Conservation (phyloP, 2,329 filamentous ascomycete genomes). For the Ascocoryne sarcoides region DNA sequence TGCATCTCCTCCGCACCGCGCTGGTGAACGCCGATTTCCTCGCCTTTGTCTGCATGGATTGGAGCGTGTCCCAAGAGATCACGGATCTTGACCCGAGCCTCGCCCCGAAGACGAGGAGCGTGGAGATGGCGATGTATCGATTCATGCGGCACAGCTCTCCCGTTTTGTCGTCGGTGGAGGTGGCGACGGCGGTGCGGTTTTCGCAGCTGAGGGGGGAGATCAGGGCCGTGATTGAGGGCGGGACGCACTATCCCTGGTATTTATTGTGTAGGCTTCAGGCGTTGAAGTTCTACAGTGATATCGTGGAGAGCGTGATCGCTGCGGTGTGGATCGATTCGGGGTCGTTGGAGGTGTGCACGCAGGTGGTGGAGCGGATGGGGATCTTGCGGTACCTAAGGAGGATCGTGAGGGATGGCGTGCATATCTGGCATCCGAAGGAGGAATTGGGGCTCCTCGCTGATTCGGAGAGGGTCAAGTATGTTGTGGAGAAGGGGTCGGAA, state of each 20-base stretch:
- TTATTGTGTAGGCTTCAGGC: constrained; percentile 55
- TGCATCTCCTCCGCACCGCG: constrained; percentile 69
- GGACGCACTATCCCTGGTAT: constrained; percentile 65
- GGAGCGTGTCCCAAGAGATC: constrained; percentile 30
- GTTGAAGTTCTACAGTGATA: constrained; percentile 74
- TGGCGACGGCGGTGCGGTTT: constrained; percentile 13
- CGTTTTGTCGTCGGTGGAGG: constrained; percentile 40
- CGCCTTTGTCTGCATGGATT: constrained; percentile 63
- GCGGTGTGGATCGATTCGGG: constrained; percentile 79
- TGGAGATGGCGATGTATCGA: constrained; percentile 44
- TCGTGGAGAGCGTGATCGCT: constrained; percentile 73
- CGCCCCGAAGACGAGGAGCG: not conserved
- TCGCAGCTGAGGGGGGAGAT: constrained; percentile 41
- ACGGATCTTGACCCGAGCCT: constrained; percentile 9
- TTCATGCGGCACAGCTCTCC: constrained; percentile 55
- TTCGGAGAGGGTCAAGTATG: constrained; percentile 46
- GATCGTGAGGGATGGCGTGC: constrained; percentile 48
- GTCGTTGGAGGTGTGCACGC: constrained; percentile 47
- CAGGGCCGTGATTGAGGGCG: constrained; percentile 37
- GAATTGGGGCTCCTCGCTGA: constrained; percentile 52
- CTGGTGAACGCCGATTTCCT: constrained; percentile 76
- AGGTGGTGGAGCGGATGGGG: constrained; percentile 54
- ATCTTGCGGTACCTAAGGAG: constrained; percentile 54
- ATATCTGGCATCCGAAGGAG: constrained; percentile 58
- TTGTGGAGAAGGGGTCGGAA: constrained; percentile 23